These are phyloP conservation scores for Mortierella claussenii DNA, from an alignment of 192 early-diverging fungal genomes.

Conservation along the genomic window DNA sequence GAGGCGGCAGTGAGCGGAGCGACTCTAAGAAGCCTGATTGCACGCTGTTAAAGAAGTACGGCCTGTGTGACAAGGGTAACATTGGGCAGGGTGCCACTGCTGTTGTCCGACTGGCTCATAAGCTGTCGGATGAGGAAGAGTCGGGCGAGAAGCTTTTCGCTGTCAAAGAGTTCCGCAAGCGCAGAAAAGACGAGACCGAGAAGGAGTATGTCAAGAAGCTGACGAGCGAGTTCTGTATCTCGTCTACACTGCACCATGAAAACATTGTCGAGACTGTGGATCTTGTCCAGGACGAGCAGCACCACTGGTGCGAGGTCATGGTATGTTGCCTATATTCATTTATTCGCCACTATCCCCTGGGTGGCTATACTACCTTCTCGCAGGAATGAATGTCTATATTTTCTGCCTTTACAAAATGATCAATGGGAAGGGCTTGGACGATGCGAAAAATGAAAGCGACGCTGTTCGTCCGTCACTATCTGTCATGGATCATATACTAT, in stretches of 20 bases:
- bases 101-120: constrained; percentile 87
- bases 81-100: constrained; percentile 94
- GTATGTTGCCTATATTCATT: constrained; percentile 43
- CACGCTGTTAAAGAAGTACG: constrained; percentile 84
- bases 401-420: too few relatives aligned
- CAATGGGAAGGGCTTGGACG: too few relatives aligned
- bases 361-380: too few relatives aligned
- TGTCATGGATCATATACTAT: neutral
- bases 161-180: constrained; percentile 94
- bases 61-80: constrained; percentile 74
- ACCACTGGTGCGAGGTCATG: constrained; percentile 85
- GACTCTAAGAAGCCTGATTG: constrained; percentile 31
- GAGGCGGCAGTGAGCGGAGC: constrained; percentile 18
- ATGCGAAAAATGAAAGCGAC: too few relatives aligned
- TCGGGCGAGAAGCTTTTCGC: constrained; percentile 76
- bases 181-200: constrained; percentile 86
- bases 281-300: constrained; percentile 91
- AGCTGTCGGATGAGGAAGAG: constrained; percentile 65
- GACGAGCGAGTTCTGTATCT: constrained; percentile 95
- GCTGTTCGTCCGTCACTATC: too few relatives aligned
- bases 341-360: too few relatives aligned
- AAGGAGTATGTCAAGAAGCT: constrained; percentile 97
- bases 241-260: constrained; percentile 87
- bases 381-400: neutral
- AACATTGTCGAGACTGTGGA: constrained; percentile 96